Conservation (phyloP, 1,284 basidiomycete species). For the Irpex sp. region DNA sequence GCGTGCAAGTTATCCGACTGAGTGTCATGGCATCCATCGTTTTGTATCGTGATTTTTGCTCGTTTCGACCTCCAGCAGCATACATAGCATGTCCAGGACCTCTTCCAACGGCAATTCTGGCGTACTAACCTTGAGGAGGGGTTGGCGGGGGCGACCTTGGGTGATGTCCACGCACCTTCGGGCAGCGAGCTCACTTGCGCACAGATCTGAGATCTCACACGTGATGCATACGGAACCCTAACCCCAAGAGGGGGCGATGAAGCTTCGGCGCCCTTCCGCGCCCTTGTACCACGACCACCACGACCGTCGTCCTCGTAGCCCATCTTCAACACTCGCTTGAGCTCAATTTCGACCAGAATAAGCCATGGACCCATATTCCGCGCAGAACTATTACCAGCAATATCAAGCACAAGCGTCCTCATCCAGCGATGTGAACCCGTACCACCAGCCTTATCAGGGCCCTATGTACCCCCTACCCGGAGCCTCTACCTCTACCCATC, state of each 20-base stretch:
- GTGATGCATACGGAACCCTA: background rate
- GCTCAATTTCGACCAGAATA: background rate
- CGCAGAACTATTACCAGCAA: constrained; percentile 37
- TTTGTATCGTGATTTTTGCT: constrained; percentile 6
- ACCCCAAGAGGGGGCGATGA: too few relatives aligned
- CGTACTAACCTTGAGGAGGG: constrained; percentile 50
- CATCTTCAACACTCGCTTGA: background rate
- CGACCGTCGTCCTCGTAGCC: background rate
- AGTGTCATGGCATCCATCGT: constrained; percentile 23
- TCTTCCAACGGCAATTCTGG: constrained; percentile 2
- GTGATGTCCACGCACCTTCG: constrained; percentile 11
- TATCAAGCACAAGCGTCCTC: constrained; percentile 41
- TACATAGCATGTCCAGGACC: background rate
- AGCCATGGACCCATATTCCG: constrained; percentile 24
- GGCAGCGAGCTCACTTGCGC: background rate
- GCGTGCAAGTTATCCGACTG: constrained; percentile 29
- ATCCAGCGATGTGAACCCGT: constrained; percentile 62
- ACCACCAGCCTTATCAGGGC: constrained; percentile 73
- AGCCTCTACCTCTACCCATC: constrained; percentile 56
- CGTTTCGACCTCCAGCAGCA: background rate
- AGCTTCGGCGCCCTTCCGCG: background rate
- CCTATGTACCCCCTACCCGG: constrained; percentile 64
- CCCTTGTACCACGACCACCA: constrained; percentile 4
- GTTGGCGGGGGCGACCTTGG: constrained; percentile 29
- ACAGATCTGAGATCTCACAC: constrained; percentile 12